Evolutionary conservation across 2,329 filamentous ascomycete species (phyloP), one percentile per base, ranked within the genome.

Genomic region (Aspergillus brunneoviolaceus): DNA sequence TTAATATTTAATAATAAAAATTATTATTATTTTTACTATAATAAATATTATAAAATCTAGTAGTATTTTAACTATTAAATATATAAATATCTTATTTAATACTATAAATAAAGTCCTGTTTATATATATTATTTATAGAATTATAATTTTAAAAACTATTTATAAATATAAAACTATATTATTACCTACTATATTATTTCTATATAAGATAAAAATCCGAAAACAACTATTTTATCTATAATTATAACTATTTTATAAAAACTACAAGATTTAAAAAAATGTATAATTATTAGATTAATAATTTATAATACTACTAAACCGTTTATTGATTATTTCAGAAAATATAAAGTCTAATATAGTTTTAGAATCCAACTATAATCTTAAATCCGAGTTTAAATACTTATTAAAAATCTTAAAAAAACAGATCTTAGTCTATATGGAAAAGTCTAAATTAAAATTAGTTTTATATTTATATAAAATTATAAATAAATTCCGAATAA

Each of bases 401-500:
- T 25, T 25, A 25, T 5, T 25, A 25, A 25, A 25, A 25, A 25
- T 4, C 2, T 3, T 25, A 25, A 25, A 4, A 25, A 25, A 25
- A 25, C 5, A 25, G 5, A 25, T 25, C 3, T 25, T 25, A 25
- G 3, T 25, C 3, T 25, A 25, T 25, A 25, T 25, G 5, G 5
- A 25, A 25, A 33, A 10, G 6, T 2, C 2, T 7, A 33, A 33
- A 33, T 10, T 1, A 12, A 33, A 33, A 3, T 25, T 27, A 1
- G 1, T 27, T 27, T 27, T 27, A 1, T 5, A 27, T 1, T 1
- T 27, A 5, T 27, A 27, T 27, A 27, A 27, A 27, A 5, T 5
- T 1, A 1, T 1, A 1, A 27, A 5, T 5, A 27, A 27, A 1
- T 27, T 5, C 1, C 1, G 1, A 2, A 14, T 35, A 11, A 2